A percentile compares a stretch with the other conserved stretches of the same genome.
Evolutionary conservation across 2,329 filamentous ascomycete genomes (phyloP).

Genomic region (Fusarium sp.): DNA sequence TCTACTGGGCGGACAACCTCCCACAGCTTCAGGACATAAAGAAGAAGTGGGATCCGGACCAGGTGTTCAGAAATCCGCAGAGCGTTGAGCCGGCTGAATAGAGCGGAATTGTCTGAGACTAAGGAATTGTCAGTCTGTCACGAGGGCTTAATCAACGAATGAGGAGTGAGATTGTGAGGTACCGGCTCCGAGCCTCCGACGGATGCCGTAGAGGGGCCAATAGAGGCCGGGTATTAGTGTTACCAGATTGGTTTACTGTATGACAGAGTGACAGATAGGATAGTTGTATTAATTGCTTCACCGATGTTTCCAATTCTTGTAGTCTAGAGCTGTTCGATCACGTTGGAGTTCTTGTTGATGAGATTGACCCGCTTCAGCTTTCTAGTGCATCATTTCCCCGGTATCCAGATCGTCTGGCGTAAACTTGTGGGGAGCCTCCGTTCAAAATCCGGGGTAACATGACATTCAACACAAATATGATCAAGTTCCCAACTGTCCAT

Average conservation of each 20-base stretch:
- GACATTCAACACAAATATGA: neutral
- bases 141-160: neutral
- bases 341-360: neutral
- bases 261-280: neutral
- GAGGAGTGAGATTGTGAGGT: neutral
- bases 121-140: constrained; percentile 6
- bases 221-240: constrained; percentile 14
- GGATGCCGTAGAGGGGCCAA: constrained; percentile 30
- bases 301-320: neutral
- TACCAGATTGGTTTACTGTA: neutral
- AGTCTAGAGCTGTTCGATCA: neutral
- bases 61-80: constrained; percentile 57
- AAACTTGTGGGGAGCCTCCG: constrained; percentile 21
- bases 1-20: constrained; percentile 55
- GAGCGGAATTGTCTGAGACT: constrained; percentile 42
- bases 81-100: constrained; percentile 50
- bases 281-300: neutral
- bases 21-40: constrained; percentile 51
- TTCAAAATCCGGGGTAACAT: constrained; percentile 17
- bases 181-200: constrained; percentile 16
- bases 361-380: constrained; percentile 24
- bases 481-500: neutral
- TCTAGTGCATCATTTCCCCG: constrained; percentile 24
- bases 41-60: constrained; percentile 50
- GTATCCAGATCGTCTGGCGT: constrained; percentile 21